A percentile compares a stretch with the other conserved stretches of the same genome.
Conservation (phyloP, 768 basidiomycete species). For the Suillus ampliporus region DNA sequence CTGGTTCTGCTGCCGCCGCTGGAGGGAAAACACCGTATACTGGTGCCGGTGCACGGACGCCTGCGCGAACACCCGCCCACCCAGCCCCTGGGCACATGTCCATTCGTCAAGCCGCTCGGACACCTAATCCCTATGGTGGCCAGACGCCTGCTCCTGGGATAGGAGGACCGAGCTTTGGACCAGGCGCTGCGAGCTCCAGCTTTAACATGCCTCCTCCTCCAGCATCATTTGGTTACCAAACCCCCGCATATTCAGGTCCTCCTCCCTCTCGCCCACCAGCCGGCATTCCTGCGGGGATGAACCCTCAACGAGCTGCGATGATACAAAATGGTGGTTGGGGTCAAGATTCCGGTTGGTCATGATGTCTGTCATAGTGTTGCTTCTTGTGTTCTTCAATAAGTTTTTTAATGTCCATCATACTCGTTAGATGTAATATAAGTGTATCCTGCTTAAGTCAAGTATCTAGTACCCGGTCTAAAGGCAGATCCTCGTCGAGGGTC, state of each 20-base stretch:
- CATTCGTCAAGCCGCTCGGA: slow-evolving; percentile 68
- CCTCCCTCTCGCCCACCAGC: slow-evolving; percentile 48
- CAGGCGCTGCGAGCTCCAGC: slow-evolving; percentile 31
- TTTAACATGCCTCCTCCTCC: slow-evolving; percentile 38
- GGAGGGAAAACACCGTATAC: slow-evolving; percentile 81
- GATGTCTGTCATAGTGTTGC: slow-evolving; percentile 22
- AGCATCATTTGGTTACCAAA: slow-evolving; percentile 49
- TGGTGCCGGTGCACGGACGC: slow-evolving; percentile 74
- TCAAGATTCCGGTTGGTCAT: slow-evolving; percentile 38
- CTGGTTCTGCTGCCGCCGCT: slow-evolving; percentile 44
- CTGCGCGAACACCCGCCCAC: slow-evolving; percentile 73
- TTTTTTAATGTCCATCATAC: slow-evolving; percentile 20
- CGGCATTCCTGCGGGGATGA: slow-evolving; percentile 61
- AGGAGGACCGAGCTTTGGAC: slow-evolving; percentile 41
- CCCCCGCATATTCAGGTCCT: slow-evolving; percentile 53
- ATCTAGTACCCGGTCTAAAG: no score
- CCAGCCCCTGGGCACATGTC: slow-evolving; percentile 85
- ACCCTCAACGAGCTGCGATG: slow-evolving; percentile 70
- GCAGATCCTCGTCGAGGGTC: no score
- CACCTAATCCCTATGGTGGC: slow-evolving; percentile 79
- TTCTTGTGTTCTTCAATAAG: slow-evolving; percentile 21
- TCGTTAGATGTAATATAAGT: slow-evolving; percentile 29
- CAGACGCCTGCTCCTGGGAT: slow-evolving; percentile 44
- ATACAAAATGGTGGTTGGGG: slow-evolving; percentile 56
- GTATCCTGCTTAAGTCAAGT: background rate